Conservation (phyloP, 208 protist genomes). For the Acanthamoeba quina region DNA sequence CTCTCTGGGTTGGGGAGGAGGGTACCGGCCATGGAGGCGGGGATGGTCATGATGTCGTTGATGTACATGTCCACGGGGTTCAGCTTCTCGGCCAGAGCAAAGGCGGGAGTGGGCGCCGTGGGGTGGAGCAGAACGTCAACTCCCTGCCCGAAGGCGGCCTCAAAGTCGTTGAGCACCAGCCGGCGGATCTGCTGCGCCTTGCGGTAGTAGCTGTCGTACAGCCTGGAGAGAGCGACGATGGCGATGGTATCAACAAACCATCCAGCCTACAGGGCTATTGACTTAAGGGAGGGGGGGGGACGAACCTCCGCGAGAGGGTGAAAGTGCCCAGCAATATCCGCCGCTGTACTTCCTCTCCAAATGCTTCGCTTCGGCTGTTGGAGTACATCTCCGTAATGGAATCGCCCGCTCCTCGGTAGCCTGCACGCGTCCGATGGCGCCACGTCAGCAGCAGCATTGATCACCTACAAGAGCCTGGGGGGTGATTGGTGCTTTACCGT, state of each 20-base stretch:
- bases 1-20: not conserved
- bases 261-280: no score
- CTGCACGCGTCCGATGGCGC: not conserved
- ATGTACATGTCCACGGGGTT: constrained; percentile 76
- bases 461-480: no score
- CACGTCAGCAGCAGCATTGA: no score
- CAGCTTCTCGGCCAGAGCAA: constrained; percentile 32
- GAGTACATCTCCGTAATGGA: constrained; percentile 58
- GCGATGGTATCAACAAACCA: no score
- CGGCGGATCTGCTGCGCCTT: constrained; percentile 71
- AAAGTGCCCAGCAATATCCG: constrained; percentile 72
- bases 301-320: constrained; percentile 57
- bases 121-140: constrained; percentile 69
- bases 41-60: constrained; percentile 78
- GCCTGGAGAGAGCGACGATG: not conserved
- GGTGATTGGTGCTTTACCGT: constrained; percentile 49
- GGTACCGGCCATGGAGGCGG: constrained; percentile 73
- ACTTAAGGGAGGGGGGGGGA: not conserved
- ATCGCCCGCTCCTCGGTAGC: constrained; percentile 41
- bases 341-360: constrained; percentile 72
- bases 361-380: constrained; percentile 63
- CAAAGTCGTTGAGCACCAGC: constrained; percentile 66
- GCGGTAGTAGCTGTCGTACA: constrained; percentile 76
- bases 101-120: constrained; percentile 62
- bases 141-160: not conserved